Conservation (phyloP, 805 yeast species). For the Pichia kluyveri region DNA sequence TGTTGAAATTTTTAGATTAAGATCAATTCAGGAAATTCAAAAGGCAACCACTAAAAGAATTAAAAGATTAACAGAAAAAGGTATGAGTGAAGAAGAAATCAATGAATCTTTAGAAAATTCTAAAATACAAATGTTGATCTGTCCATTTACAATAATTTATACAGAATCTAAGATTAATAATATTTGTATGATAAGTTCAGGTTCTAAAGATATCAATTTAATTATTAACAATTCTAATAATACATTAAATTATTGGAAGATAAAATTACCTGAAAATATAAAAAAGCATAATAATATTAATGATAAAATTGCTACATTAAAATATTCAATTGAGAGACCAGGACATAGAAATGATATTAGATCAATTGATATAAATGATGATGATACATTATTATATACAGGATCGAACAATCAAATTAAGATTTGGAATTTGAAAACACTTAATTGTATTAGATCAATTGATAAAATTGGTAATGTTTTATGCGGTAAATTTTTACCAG, state of each 20-base stretch:
- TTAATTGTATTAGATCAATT: slow-evolving; percentile 74
- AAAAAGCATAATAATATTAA: slow-evolving; percentile 37
- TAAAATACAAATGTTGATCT: slow-evolving; percentile 47
- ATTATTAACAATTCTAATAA: slow-evolving; percentile 64
- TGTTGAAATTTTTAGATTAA: slow-evolving; percentile 68
- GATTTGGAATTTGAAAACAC: slow-evolving; percentile 74
- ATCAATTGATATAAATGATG: slow-evolving; percentile 72
- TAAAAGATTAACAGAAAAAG: slow-evolving; percentile 69
- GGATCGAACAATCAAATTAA: slow-evolving; percentile 88
- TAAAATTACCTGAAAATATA: slow-evolving; percentile 47
- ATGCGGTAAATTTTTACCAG: slow-evolving; percentile 76
- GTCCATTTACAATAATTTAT: slow-evolving; percentile 62
- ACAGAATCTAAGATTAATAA: slow-evolving; percentile 55
- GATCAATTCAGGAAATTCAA: slow-evolving; percentile 67
- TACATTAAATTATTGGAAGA: slow-evolving; percentile 57
- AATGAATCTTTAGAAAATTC: slow-evolving; percentile 38
- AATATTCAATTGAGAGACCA: slow-evolving; percentile 54
- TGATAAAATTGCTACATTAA: slow-evolving; percentile 34
- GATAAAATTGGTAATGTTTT: slow-evolving; percentile 78
- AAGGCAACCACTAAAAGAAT: slow-evolving; percentile 72
- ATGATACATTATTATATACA: slow-evolving; percentile 71
- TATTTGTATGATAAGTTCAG: slow-evolving; percentile 51
- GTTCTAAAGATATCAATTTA: slow-evolving; percentile 45
- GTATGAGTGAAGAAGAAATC: slow-evolving; percentile 52
- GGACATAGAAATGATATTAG: slow-evolving; percentile 93